These are phyloP conservation scores for Penicillium desertorum DNA, from an alignment of 495 filamentous ascomycete genomes.

Conservation along the genomic window DNA sequence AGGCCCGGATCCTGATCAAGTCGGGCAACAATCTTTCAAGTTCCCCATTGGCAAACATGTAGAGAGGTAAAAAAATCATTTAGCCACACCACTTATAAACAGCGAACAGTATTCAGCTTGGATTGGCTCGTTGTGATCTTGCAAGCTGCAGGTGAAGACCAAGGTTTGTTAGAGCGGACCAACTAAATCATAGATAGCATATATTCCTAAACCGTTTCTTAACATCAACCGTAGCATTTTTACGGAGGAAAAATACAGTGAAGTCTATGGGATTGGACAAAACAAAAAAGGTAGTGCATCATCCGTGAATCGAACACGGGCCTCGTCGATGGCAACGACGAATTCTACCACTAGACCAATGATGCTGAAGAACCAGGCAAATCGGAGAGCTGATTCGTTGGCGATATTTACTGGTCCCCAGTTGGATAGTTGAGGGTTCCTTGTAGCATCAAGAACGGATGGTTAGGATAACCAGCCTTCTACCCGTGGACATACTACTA, in stretches of 20 bases:
- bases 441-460: too few relatives aligned
- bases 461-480: too few relatives aligned
- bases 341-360: slow-evolving; percentile 62
- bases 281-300: slow-evolving; percentile 38
- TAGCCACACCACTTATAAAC: neutral
- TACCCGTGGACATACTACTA: neutral
- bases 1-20: neutral
- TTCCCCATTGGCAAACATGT: too few relatives aligned
- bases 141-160: neutral
- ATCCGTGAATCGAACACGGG: slow-evolving; percentile 60
- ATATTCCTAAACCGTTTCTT: too few relatives aligned
- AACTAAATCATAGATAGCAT: neutral
- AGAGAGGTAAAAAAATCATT: too few relatives aligned
- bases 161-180: neutral
- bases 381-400: slow-evolving; percentile 1
- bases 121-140: neutral
- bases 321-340: slow-evolving; percentile 60
- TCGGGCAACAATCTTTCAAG: neutral
- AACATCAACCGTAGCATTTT: too few relatives aligned
- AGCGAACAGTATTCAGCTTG: neutral
- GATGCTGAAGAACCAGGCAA: slow-evolving; percentile 32
- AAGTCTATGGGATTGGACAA: neutral
- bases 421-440: neutral
- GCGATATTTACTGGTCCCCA: neutral
- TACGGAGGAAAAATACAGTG: neutral